Evolutionary conservation across 768 basidiomycete genomes (phyloP), one percentile per base, ranked within the genome.

Genomic region (Clitopilus passeckerianus): DNA sequence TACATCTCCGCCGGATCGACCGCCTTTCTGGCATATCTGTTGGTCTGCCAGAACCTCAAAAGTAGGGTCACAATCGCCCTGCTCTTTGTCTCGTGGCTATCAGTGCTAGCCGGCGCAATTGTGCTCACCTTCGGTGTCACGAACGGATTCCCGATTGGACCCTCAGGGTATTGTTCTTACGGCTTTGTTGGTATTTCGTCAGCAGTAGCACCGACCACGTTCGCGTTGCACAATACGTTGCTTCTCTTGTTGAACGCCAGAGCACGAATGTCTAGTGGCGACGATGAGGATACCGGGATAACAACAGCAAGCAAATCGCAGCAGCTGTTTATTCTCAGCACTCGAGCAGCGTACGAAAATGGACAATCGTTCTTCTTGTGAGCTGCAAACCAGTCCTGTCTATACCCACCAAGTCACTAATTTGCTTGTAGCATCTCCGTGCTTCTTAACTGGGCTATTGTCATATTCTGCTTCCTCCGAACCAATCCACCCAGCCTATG

Each of bases 401-500:
- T 15, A 16, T 18, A 23, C 4, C 14, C 52, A 14, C 4, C 22
- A 15, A 23, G 2, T 53, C 52, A 15, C 5, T 2, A 23, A 15
- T 23, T 14, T 53, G 16, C 14, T 6, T 20, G 4, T 33, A 59
- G 59, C 3, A 30, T 55, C 15, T 53, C 53, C 41, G 24, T 46
- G 23, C 33, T 59, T 16, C 46, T 34, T 24, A 59, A 59, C 44
- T 59, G 59, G 59, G 52, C 59, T 30, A 44, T 46, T n/a, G 54
- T 55, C 23, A 59, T 59, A 30, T n/a, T 37, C n/a, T 41, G 50
- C 27, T 34, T 54, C 27, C 20, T 59, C n/a, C 33, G 52, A 15
- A 50, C 20, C 16, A 34, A 54, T 34, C 33, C 43, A 12, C 59
- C 59, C 15, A 54, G 53, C n/a, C 55, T 54, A 27, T 59, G 59